These are phyloP conservation scores for Colletotrichum sp. DNA, from an alignment of 2,329 filamentous ascomycete species.

Conservation along the genomic window DNA sequence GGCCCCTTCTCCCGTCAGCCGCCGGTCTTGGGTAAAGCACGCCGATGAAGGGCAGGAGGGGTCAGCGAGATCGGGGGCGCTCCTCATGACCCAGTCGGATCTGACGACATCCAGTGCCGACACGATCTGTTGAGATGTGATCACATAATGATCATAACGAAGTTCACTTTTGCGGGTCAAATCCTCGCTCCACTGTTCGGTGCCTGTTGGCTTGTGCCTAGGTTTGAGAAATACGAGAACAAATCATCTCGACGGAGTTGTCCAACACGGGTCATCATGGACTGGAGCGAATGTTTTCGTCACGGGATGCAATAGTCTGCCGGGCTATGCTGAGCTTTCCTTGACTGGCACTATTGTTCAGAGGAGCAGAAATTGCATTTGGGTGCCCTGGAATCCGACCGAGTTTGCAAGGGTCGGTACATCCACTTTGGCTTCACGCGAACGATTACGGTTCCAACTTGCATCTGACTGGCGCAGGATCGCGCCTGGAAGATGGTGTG, in stretches of 20 bases:
- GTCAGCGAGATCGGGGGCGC: not conserved
- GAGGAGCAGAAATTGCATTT: not conserved
- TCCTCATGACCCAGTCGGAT: not conserved
- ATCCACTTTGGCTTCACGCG: not conserved
- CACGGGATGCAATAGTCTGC: not conserved
- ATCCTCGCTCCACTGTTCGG: not conserved
- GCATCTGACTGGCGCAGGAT: not conserved
- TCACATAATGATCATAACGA: not conserved
- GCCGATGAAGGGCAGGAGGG: not conserved
- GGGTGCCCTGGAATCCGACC: not conserved
- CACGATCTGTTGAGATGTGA: conserved; percentile 17
- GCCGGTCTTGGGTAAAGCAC: not conserved
- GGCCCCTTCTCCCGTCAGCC: not conserved
- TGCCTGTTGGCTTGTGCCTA: not conserved
- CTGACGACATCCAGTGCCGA: not conserved
- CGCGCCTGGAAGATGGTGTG: not conserved
- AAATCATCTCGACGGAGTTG: not conserved
- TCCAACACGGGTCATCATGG: not conserved
- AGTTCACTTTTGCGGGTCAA: not conserved
- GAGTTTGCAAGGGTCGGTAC: not conserved
- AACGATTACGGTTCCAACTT: not conserved
- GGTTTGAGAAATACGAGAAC: not conserved
- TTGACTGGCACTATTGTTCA: not conserved
- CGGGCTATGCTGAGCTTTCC: not conserved
- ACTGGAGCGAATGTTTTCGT: not conserved